These are phyloP conservation scores for Lablab purpureus DNA, from an alignment of 306 rosid species.

Conservation along the genomic window DNA sequence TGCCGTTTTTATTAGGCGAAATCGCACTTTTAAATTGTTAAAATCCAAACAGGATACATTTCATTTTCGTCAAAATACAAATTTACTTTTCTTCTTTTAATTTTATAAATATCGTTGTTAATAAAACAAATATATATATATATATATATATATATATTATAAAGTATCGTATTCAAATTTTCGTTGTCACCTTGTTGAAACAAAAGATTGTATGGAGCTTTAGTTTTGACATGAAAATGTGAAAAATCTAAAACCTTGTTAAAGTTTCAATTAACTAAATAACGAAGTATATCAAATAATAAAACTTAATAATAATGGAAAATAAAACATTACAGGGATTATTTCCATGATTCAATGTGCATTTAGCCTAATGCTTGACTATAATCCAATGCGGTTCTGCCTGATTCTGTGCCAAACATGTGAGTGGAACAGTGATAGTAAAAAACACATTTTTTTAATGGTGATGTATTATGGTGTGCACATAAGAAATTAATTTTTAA, in stretches of 20 bases:
- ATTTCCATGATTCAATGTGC: constrained; percentile 15
- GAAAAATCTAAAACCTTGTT: background rate
- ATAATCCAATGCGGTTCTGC: background rate
- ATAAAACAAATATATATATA: too few species aligned
- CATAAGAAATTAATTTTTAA: too few species aligned
- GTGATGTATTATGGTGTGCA: background rate
- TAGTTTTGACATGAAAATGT: constrained; percentile 9
- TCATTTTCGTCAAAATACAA: constrained; percentile 1
- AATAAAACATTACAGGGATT: background rate
- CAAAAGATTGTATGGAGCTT: constrained; percentile 25
- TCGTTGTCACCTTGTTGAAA: constrained; percentile 1
- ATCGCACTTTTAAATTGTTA: background rate
- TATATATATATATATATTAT: too few species aligned
- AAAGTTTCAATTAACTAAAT: background rate
- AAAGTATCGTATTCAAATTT: background rate
- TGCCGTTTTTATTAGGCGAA: background rate
- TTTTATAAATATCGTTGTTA: background rate
- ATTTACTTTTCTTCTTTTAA: background rate
- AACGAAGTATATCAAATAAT: background rate
- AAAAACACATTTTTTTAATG: background rate
- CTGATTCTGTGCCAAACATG: constrained; percentile 4
- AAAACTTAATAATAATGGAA: background rate
- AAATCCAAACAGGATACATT: constrained; percentile 35
- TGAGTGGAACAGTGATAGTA: background rate
- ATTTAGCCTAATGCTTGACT: constrained; percentile 36